Conservation (phyloP, 1,284 basidiomycete species). For the Sphagnurus paluster region DNA sequence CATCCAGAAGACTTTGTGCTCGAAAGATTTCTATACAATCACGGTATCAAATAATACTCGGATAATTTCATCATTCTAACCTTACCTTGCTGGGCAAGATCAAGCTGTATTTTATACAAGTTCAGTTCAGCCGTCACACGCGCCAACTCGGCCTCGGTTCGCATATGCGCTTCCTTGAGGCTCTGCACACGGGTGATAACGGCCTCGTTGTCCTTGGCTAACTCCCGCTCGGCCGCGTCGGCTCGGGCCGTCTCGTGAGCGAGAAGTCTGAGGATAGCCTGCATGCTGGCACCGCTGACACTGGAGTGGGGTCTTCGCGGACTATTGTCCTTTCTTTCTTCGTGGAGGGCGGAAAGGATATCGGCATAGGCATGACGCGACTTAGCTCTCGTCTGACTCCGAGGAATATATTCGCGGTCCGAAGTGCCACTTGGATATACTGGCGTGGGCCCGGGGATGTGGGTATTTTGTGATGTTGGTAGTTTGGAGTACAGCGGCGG, state of each 20-base stretch:
- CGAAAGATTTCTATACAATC: constrained; percentile 34
- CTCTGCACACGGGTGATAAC: constrained; percentile 14
- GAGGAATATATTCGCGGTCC: background rate
- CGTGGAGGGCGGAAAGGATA: constrained; percentile 4
- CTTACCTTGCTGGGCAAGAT: constrained; percentile 39
- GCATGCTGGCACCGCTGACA: constrained; percentile 1
- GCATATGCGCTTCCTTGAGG: constrained; percentile 11
- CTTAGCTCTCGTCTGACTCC: constrained; percentile 1
- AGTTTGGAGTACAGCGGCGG: constrained; percentile 11
- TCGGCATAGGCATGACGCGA: constrained; percentile 9
- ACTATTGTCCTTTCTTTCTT: constrained; percentile 2
- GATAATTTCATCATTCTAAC: background rate
- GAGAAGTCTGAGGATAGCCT: constrained; percentile 14
- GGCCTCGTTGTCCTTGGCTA: constrained; percentile 10
- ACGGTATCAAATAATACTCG: background rate
- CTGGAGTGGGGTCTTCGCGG: constrained; percentile 8
- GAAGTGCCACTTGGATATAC: background rate
- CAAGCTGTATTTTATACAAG: constrained; percentile 40
- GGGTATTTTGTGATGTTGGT: background rate
- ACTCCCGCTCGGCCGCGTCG: constrained; percentile 16
- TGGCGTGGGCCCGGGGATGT: no score
- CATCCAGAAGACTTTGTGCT: constrained; percentile 39
- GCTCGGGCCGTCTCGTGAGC: constrained; percentile 19
- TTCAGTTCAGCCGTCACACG: constrained; percentile 33
- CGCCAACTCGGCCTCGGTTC: constrained; percentile 28